These are phyloP conservation scores for Annulohypoxylon nitens DNA, from an alignment of 495 filamentous ascomycete genomes.

Conservation along the genomic window DNA sequence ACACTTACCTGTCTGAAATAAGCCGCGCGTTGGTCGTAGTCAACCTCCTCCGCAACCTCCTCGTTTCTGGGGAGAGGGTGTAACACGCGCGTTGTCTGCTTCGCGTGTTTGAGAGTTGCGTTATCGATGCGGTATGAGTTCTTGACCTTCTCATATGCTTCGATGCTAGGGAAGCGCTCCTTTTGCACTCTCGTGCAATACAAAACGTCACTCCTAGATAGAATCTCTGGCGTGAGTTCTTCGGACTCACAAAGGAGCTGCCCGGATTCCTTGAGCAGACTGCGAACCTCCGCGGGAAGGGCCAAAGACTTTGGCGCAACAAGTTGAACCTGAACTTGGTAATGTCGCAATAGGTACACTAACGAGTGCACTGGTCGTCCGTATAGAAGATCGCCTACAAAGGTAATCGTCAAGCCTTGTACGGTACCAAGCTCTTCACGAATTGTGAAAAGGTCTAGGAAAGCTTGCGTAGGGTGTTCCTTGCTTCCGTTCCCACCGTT, in stretches of 20 bases:
- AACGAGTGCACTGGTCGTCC: slow-evolving; percentile 95
- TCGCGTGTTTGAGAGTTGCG: slow-evolving; percentile 88
- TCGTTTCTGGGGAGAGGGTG: slow-evolving; percentile 94
- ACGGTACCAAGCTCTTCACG: slow-evolving; percentile 96
- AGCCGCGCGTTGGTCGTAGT: slow-evolving; percentile 95
- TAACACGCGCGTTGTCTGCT: slow-evolving; percentile 91
- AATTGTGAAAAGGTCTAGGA: slow-evolving; percentile 99
- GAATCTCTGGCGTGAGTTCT: slow-evolving; percentile 84
- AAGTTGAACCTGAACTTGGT: slow-evolving; percentile 92
- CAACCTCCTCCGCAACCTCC: slow-evolving; percentile 94
- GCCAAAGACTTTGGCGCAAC: slow-evolving; percentile 84
- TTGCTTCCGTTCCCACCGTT: slow-evolving; percentile 95
- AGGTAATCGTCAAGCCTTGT: slow-evolving; percentile 93
- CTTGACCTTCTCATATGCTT: slow-evolving; percentile 87
- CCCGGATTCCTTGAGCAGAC: slow-evolving; percentile 75
- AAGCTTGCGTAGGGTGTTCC: slow-evolving; percentile 97
- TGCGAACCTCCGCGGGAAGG: slow-evolving; percentile 79
- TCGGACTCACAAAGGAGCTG: slow-evolving; percentile 80
- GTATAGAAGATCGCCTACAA: slow-evolving; percentile 91
- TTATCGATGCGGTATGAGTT: slow-evolving; percentile 90
- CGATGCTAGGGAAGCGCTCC: slow-evolving; percentile 86
- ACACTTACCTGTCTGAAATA: slow-evolving; percentile 97
- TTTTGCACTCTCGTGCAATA: slow-evolving; percentile 98
- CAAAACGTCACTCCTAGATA: slow-evolving; percentile 86
- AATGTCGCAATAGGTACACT: slow-evolving; percentile 91